phyloP scores from a whole-genome alignment of 1,284 basidiomycete species.

The Paramarasmius palmivorus region DNA sequence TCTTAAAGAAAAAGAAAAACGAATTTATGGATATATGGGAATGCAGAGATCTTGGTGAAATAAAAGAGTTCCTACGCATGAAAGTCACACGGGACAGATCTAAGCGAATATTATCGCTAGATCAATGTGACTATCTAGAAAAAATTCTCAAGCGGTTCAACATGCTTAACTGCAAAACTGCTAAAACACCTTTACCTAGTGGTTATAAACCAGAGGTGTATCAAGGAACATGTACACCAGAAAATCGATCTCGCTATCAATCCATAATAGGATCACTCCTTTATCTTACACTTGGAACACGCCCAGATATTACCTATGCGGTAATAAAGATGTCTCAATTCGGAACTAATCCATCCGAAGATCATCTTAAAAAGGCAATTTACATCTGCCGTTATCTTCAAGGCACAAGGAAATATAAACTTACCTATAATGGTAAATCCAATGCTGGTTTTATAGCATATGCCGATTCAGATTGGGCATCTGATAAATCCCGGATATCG shows the following conservation, averaged over 20 bases:
- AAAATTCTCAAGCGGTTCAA: slow-evolving; percentile 17
- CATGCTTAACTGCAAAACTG: slow-evolving; percentile 17
- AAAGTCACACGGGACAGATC: slow-evolving; percentile 1
- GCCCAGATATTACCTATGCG: slow-evolving; percentile 21
- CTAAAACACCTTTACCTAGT: slow-evolving; percentile 16
- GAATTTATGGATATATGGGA: slow-evolving; percentile 16
- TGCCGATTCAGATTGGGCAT: slow-evolving; percentile 31
- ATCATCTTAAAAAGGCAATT: slow-evolving; percentile 5
- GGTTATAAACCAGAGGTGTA: slow-evolving; percentile 11
- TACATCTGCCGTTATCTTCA: slow-evolving; percentile 25
- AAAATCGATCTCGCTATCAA: slow-evolving; percentile 16
- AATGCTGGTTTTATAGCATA: slow-evolving; percentile 1
- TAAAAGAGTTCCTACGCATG: slow-evolving; percentile 14
- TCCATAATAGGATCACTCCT: slow-evolving; percentile 22
- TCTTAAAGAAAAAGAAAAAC: slow-evolving; percentile 9
- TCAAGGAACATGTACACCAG: slow-evolving; percentile 9
- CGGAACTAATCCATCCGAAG: slow-evolving; percentile 6
- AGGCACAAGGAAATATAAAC: slow-evolving; percentile 19
- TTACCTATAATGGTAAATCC: slow-evolving; percentile 21
- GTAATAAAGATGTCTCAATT: slow-evolving; percentile 9
- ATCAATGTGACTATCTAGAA: slow-evolving; percentile 20
- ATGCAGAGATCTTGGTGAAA: slow-evolving; percentile 15
- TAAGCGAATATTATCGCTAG: slow-evolving; percentile 7
- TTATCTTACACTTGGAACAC: slow-evolving; percentile 23
- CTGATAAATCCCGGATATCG: slow-evolving; percentile 19